These are phyloP conservation scores for Cicer pinnatifidum DNA, from an alignment of 306 rosid species.

Conservation along the genomic window DNA sequence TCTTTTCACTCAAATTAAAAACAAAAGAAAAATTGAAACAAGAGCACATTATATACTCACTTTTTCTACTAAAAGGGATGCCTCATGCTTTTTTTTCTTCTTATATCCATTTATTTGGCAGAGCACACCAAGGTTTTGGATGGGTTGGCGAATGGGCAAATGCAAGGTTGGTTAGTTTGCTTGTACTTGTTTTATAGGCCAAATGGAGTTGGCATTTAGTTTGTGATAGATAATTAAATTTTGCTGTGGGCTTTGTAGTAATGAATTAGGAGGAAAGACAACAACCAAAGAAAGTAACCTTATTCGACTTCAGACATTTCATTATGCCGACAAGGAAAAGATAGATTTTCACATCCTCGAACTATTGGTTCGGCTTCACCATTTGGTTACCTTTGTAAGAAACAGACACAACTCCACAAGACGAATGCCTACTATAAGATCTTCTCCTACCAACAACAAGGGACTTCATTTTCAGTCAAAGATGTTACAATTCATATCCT, in stretches of 20 bases:
- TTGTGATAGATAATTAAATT: neutral
- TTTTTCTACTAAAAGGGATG: neutral
- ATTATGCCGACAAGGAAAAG: constrained; percentile 77
- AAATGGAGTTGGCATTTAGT: neutral
- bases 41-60: neutral
- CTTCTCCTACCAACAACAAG: constrained; percentile 45
- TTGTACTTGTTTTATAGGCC: neutral
- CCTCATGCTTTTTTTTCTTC: neutral
- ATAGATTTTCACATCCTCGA: constrained; percentile 70
- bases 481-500: constrained; percentile 51
- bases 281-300: constrained; percentile 47
- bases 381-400: constrained; percentile 60
- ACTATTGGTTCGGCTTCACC: constrained; percentile 64
- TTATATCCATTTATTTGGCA: constrained; percentile 46
- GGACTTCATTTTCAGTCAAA: constrained; percentile 57
- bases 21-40: neutral
- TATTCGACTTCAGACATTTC: constrained; percentile 78
- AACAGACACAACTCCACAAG: constrained; percentile 50
- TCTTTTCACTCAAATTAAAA: neutral
- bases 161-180: constrained; percentile 56
- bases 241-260: constrained; percentile 48
- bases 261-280: constrained; percentile 53
- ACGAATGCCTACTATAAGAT: constrained; percentile 48
- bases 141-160: constrained; percentile 99
- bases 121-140: constrained; percentile 94